Conservation (phyloP, 2,329 filamentous ascomycete species). For the Bipolaris sorokiniana region DNA sequence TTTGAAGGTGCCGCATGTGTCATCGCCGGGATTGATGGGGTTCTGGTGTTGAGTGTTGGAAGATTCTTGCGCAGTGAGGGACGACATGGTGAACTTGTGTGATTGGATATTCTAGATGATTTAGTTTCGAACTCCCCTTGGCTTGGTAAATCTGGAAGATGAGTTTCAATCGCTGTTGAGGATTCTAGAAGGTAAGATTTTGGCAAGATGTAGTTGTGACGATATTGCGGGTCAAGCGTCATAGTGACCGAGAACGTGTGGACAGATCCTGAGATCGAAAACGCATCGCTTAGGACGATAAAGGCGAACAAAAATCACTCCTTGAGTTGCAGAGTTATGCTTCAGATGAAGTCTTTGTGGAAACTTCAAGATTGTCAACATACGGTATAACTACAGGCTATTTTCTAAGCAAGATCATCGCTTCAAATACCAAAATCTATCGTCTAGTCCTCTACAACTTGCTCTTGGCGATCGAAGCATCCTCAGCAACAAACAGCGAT, state of each 20-base stretch:
- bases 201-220: not conserved
- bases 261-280: not conserved
- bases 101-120: not conserved
- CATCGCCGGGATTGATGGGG: slow-evolving; percentile 14
- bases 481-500: slow-evolving; percentile 42
- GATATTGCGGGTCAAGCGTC: slow-evolving; percentile 4
- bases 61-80: slow-evolving; percentile 23
- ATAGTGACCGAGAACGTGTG: slow-evolving; percentile 12
- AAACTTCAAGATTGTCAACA: not conserved
- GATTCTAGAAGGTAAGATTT: not conserved
- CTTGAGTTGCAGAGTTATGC: not conserved
- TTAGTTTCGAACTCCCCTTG: not conserved
- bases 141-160: not conserved
- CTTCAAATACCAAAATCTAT: not conserved
- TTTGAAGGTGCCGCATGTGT: slow-evolving; percentile 8
- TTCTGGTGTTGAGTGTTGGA: slow-evolving; percentile 20
- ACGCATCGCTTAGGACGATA: not conserved
- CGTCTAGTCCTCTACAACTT: slow-evolving; percentile 42
- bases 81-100: slow-evolving; percentile 9
- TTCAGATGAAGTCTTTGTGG: not conserved
- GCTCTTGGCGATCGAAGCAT: slow-evolving; percentile 48
- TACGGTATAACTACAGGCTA: not conserved
- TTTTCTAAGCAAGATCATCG: not conserved
- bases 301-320: not conserved
- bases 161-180: not conserved